These are phyloP conservation scores for Trapa bicornis DNA, from an alignment of 345 rosid species.

Conservation along the genomic window DNA sequence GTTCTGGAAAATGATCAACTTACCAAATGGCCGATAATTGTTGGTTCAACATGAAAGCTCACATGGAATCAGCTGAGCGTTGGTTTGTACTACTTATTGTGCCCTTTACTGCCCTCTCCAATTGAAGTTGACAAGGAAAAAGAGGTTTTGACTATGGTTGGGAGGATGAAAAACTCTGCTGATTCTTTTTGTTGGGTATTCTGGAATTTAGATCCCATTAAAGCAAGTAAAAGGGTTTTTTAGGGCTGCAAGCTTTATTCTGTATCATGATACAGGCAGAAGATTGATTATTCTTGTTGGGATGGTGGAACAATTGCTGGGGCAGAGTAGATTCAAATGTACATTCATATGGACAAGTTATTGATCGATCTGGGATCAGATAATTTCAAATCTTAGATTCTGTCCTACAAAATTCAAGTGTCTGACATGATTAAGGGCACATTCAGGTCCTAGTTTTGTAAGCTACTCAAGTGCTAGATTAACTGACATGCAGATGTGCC, in stretches of 20 bases:
- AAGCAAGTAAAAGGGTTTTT: background rate
- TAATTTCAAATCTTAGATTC: background rate
- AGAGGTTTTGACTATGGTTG: background rate
- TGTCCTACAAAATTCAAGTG: background rate
- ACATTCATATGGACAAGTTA: background rate
- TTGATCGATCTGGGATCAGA: background rate
- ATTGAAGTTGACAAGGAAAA: background rate
- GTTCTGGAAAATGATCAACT: conserved; percentile 8
- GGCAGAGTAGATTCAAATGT: background rate
- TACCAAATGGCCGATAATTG: background rate
- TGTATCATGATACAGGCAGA: background rate
- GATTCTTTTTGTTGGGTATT: conserved; percentile 1
- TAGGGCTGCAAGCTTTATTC: background rate
- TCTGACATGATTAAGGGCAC: too few species aligned
- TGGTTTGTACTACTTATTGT: background rate
- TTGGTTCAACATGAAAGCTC: background rate
- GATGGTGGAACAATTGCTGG: background rate
- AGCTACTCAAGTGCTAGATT: too few species aligned
- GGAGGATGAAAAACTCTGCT: background rate
- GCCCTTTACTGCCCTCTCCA: background rate
- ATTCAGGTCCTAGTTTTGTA: too few species aligned
- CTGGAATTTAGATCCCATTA: background rate
- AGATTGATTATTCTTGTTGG: background rate
- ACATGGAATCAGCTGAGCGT: background rate
- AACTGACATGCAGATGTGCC: too few species aligned